Conservation (phyloP, 495 filamentous ascomycete genomes). For the Mytilinidion resinicola region DNA sequence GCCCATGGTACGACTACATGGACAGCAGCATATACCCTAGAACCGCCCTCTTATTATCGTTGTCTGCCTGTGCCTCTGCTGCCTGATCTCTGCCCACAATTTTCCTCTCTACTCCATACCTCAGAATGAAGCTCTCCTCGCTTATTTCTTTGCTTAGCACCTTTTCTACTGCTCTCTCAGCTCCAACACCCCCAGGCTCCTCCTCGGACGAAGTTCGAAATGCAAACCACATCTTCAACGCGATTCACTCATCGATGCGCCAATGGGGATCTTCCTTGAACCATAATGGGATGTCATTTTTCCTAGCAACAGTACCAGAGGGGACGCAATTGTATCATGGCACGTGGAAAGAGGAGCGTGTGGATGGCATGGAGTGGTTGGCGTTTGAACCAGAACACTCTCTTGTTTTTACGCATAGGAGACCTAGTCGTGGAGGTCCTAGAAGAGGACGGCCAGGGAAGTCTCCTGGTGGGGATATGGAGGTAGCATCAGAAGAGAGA, state of each 20-base stretch:
- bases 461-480: neutral
- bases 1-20: too few relatives aligned
- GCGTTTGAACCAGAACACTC: constrained; percentile 67
- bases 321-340: constrained; percentile 62
- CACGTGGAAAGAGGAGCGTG: constrained; percentile 32
- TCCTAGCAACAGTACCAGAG: constrained; percentile 50
- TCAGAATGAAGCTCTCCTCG: neutral
- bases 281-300: constrained; percentile 65
- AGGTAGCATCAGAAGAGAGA: neutral
- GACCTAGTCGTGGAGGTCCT: too few relatives aligned
- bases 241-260: constrained; percentile 59
- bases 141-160: neutral
- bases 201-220: constrained; percentile 4
- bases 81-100: too few relatives aligned
- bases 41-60: too few relatives aligned
- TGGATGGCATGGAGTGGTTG: constrained; percentile 57
- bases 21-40: too few relatives aligned
- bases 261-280: constrained; percentile 64
- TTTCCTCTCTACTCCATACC: too few relatives aligned
- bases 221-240: constrained; percentile 57
- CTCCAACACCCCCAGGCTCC: neutral
- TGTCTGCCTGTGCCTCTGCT: too few relatives aligned
- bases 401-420: constrained; percentile 45
- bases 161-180: neutral
- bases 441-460: constrained; percentile 2